Base-by-base conservation (phyloP, 1,284 basidiomycete species). In the Athelia sp. region DNA sequence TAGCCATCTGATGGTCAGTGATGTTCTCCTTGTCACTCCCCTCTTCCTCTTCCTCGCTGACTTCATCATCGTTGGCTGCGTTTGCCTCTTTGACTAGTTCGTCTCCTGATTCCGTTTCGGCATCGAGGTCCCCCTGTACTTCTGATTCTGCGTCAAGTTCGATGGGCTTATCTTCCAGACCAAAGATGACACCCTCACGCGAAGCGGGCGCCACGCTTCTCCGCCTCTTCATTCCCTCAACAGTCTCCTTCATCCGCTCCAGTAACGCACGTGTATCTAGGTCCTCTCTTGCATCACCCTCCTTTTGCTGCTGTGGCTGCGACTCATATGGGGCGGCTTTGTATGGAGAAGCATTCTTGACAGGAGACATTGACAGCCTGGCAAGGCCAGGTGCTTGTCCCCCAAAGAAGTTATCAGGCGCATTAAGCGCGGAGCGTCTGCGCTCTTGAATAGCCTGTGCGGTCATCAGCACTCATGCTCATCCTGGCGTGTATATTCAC, bases 211-310 rank as follows among this genome's bases (percentile, higher is more conserved):
- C 36, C 36, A 69, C 59, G 56, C 79, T 81, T 56, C 74, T 67
- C 46, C 80, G 64, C 51, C 76, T 69, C 66, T 79, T 81, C 67
- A 81, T 78, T 23, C 70, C 74, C 54, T 81, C 80, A 11, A 83
- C 78, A 26, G 79, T 82, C 56, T 78, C 73, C 56, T 75, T 79
- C 79, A 83, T 82, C 54, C 72, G 73, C 50, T 82, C 80, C 42
- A 84, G 63, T 35, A 84, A 61, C 14, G 72, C 72, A 8, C 72
- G 64, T 0, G 81, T 76, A n/a, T n/a, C n/a, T n/a, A n/a, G n/a
- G 26, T 67, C 60, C 17, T 62, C 62, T 15, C 65, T 64, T 9
- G 63, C 26, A 59, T 32, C 64, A 62, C 9, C 47, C 47, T 57
- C 50, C 13, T 6, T 29, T 29, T 29, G 26, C 4, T 29, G 45